A percentile compares a stretch with the other conserved stretches of the same genome.
Evolutionary conservation across 2,329 filamentous ascomycete species (phyloP).

Genomic region (Gnomoniopsis smithogilvyi): DNA sequence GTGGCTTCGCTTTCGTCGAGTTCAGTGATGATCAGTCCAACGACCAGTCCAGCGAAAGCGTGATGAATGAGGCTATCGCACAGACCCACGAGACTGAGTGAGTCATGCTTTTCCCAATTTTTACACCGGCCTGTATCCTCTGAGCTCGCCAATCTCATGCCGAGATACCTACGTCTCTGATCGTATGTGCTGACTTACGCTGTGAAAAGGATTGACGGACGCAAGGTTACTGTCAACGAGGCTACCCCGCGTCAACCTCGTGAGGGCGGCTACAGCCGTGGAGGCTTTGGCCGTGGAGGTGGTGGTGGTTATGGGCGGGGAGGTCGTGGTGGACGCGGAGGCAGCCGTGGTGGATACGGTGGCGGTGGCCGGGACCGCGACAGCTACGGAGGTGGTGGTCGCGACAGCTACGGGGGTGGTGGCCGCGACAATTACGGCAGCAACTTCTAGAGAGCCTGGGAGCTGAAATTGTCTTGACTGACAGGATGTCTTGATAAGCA

Average conservation of each 20-base stretch:
- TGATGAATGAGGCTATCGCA: not conserved
- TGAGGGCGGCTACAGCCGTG: not conserved
- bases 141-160: not conserved
- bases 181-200: not conserved
- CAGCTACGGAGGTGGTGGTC: not conserved
- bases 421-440: not conserved
- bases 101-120: not conserved
- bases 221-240: not conserved
- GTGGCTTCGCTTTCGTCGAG: conserved; percentile 4
- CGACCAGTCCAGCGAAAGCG: not conserved
- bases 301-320: not conserved
- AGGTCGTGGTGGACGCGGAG: not conserved
- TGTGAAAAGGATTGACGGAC: not conserved
- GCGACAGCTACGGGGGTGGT: not conserved
- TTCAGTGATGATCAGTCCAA: not conserved
- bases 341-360: not conserved
- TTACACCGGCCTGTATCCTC: not conserved
- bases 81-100: not conserved
- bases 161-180: not conserved
- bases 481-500: not conserved
- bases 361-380: not conserved
- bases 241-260: not conserved
- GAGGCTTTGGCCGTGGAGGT: not conserved
- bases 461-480: not conserved
- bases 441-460: not conserved